These are phyloP conservation scores for Coemansia sp. DNA, from an alignment of 192 early-diverging fungal species.

Conservation along the genomic window DNA sequence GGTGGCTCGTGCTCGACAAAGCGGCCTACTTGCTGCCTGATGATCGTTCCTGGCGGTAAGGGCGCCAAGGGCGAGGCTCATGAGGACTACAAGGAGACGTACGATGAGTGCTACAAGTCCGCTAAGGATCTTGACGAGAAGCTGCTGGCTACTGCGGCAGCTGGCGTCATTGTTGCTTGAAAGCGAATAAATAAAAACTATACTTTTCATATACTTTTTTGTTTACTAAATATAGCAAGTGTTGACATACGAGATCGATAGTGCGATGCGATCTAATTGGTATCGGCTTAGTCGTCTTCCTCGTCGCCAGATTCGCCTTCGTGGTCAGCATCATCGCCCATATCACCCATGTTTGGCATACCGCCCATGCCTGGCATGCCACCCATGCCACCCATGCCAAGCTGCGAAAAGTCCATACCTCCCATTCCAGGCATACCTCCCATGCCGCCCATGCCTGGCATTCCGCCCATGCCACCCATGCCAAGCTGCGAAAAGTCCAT, in stretches of 20 bases:
- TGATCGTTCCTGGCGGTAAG: constrained; percentile 85
- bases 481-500: constrained; percentile 67
- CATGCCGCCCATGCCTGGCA: too few relatives aligned
- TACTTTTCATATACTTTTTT: background rate
- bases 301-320: constrained; percentile 12
- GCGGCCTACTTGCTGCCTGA: constrained; percentile 89
- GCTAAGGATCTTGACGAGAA: constrained; percentile 78
- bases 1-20: constrained; percentile 92
- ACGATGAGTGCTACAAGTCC: constrained; percentile 77
- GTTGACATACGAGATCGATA: background rate
- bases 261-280: background rate
- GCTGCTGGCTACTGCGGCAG: constrained; percentile 58
- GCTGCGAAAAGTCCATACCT: constrained; percentile 32
- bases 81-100: constrained; percentile 84
- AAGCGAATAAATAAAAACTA: background rate
- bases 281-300: constrained; percentile 13
- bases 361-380: constrained; percentile 8
- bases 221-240: background rate
- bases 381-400: too few relatives aligned
- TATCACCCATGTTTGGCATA: constrained; percentile 17
- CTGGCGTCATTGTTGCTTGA: constrained; percentile 20
- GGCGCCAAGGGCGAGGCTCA: constrained; percentile 67
- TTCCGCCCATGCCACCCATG: constrained; percentile 48
- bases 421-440: too few relatives aligned
- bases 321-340: constrained; percentile 16